Base-by-base conservation (phyloP, 192 early-diverging fungal species). In the Ambispora gerdemannii region DNA sequence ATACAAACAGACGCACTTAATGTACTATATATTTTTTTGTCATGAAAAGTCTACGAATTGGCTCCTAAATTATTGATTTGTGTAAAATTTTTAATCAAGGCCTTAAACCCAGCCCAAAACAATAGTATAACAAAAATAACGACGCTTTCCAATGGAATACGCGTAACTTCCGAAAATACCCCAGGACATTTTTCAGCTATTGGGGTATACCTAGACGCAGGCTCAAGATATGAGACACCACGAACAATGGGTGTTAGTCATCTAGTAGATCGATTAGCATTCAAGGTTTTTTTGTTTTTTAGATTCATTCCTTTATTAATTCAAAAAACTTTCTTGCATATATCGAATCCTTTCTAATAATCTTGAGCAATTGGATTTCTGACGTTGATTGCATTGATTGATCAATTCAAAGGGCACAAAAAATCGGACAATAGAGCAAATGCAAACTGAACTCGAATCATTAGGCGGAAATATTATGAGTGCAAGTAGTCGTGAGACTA, bases 401-500 rank as follows among this genome's bases (percentile, higher is more conserved):
- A n/a, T n/a, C n/a, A 51, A 11, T 36, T 65, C 20, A 1, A 65
- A 88, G 83, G 87, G 84, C 73, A 96, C 94, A 13, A 75, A 80
- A 61, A 83, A 83, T 31, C 82, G 83, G 70, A 86, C 87, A 10
- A 82, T 86, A 7, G 86, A 86, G 30, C 80, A 90, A 65, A 86
- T 95, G 24, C 82, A 92, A 68, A 80, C 83, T 19, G 82, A 88
- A 77, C 77, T 96, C 51, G 96, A 97, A 70, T 84, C 87, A 35
- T 80, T 97, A 19, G 95, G 97, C 13, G 94, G 94, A 19, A 95
- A 93, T 55, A 85, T 97, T 17, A 88, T 92, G 82, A 90, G 94
- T 66, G 91, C 94, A 20, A 89, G 89, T 52, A 90, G 92, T 24
- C 88, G 95, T 32, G 97, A 98, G 75, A 84, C 90, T 60, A 94